A percentile compares a stretch with the other conserved stretches of the same genome.
Evolutionary conservation across 129 eudicot genomes (phyloP).

Genomic region (Deinandra increscens): DNA sequence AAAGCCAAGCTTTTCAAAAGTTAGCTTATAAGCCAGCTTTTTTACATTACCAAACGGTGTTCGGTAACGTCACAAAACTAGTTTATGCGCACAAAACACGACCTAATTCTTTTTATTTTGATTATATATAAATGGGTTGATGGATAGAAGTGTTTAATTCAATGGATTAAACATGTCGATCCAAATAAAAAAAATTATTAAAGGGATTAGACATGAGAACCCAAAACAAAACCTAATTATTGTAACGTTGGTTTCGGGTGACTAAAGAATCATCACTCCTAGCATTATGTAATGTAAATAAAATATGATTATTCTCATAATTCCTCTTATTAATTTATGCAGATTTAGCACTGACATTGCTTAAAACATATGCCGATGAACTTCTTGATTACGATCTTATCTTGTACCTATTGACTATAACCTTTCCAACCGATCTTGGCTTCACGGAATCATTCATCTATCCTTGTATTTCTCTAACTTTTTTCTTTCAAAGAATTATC

Average conservation of each 20-base stretch:
- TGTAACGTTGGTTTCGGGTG: not conserved
- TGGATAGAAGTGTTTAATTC: not conserved
- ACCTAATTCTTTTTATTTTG: too few species aligned
- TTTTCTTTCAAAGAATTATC: too few species aligned
- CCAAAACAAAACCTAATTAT: not conserved
- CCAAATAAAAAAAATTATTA: too few species aligned
- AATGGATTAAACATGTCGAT: not conserved
- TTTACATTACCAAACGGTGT: too few species aligned
- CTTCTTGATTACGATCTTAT: too few species aligned
- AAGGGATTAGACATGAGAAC: not conserved
- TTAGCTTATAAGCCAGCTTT: too few species aligned
- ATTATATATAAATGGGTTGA: not conserved
- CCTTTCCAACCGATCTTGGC: constrained; percentile 7
- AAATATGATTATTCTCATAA: not conserved
- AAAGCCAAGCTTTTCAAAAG: too few species aligned
- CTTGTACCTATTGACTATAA: not conserved
- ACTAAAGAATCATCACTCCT: not conserved
- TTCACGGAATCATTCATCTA: constrained; percentile 3
- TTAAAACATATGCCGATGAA: too few species aligned
- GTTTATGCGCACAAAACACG: too few species aligned
- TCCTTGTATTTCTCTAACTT: constrained; percentile 7
- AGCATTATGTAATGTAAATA: not conserved
- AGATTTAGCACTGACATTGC: constrained; percentile 10
- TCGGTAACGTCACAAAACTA: too few species aligned
- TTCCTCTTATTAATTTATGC: not conserved